Evolutionary conservation across 306 rosid species (phyloP).

Genomic region (Pachyrhizus erosus): DNA sequence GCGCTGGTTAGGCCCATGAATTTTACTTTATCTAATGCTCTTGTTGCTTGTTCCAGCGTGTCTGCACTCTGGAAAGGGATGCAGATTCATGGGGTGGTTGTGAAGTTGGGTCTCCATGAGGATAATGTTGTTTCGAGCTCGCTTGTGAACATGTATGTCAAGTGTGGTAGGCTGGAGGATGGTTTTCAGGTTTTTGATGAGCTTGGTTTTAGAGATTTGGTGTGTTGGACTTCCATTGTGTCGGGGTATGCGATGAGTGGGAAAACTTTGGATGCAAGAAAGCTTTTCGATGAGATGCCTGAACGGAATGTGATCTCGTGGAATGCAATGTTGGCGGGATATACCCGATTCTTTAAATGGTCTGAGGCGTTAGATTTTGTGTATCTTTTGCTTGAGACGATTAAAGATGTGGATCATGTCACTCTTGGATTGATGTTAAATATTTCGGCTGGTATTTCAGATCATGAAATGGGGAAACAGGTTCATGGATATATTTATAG

Average conservation of each 20-base stretch:
- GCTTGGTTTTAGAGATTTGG: conserved; percentile 59
- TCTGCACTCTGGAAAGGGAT: conserved; percentile 61
- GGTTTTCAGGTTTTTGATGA: conserved; percentile 61
- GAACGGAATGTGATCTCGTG: conserved; percentile 74
- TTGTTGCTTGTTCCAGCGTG: conserved; percentile 64
- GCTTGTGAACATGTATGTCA: conserved; percentile 65
- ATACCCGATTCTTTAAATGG: conserved; percentile 53
- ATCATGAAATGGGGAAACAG: conserved; percentile 71
- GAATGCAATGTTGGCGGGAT: conserved; percentile 86
- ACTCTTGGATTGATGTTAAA: conserved; percentile 68
- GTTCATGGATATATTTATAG: conserved; percentile 70
- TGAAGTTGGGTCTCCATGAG: conserved; percentile 57
- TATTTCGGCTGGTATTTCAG: conserved; percentile 56
- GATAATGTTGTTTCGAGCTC: conserved; percentile 66
- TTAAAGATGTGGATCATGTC: conserved; percentile 54
- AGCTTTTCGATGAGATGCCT: conserved; percentile 70
- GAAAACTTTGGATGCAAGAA: conserved; percentile 59
- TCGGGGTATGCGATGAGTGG: conserved; percentile 70
- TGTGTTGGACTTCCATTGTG: conserved; percentile 77
- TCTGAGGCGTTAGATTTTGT: conserved; percentile 61
- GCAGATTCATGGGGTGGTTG: conserved; percentile 69
- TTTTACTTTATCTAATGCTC: conserved; percentile 67
- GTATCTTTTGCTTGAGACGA: conserved; percentile 52
- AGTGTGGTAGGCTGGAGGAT: conserved; percentile 62
- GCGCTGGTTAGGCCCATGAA: conserved; percentile 54